Base-by-base conservation (phyloP, 345 rosid species). In the Carallia brachiata region DNA sequence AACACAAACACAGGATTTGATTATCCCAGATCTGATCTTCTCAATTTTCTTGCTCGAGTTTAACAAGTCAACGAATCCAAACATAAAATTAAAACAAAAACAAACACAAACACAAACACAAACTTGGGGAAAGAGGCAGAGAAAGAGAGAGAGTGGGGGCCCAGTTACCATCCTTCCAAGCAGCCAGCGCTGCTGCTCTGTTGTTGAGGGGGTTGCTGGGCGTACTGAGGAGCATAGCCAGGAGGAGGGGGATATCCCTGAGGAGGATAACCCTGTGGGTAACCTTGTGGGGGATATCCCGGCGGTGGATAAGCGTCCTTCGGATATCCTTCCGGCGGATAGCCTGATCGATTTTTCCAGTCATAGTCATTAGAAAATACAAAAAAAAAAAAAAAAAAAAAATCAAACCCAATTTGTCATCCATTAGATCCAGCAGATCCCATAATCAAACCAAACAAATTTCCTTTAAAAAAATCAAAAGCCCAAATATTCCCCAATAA, bases 281-380 rank as follows among this genome's bases (percentile, higher is more conserved):
- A 89, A 1, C 85, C 86, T 53, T 84, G 83, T 4, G 90, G 89
- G 0, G 79, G 75, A 55, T 76, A 76, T 23, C 79, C 78, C 6
- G 70, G 70, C 9, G 78, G 78, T 2, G 96, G 97, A 80, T 89
- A 91, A 61, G 87, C 91, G 27, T 89, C 93, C 77, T 91, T 89
- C 0, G 98, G 77, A 67, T 92, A 90, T 61, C 96, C 98, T 71
- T 89, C 96, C 10, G 92, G 88, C 0, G 97, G 96, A 84, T 93
- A 93, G 84, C 96, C 98, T 93, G 5, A 23, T 23, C 23, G 23
- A 23, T 44, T 44, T 12, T 13, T 3, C 50, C 50, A 61, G 56
- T 40, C 6, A 18, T 56, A 30, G 12, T 31, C 60, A 4, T 28
- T 31, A 32, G 34, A 1, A 3, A 53, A 17, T 5, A 55, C 4